Evolutionary conservation across 1,284 basidiomycete genomes (phyloP).

Genomic region (Malassezia brasiliensis): DNA sequence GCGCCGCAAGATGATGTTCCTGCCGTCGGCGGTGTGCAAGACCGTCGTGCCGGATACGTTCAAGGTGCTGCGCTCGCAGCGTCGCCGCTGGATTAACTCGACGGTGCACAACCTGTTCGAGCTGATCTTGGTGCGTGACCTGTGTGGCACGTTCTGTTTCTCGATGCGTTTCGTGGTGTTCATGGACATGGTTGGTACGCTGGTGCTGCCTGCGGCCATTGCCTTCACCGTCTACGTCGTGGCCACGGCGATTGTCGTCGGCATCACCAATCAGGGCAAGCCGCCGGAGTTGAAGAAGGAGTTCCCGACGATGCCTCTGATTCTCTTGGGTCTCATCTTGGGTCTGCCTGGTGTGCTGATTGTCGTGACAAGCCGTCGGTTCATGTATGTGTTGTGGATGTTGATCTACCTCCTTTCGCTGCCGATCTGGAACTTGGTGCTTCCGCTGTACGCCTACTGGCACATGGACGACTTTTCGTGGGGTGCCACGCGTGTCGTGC

Average conservation of each 20-base stretch:
- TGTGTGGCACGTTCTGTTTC: slow-evolving; percentile 53
- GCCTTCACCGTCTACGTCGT: slow-evolving; percentile 50
- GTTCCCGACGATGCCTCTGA: slow-evolving; percentile 40
- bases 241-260: slow-evolving; percentile 37
- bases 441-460: slow-evolving; percentile 48
- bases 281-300: not conserved
- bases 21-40: slow-evolving; percentile 52
- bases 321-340: slow-evolving; percentile 50
- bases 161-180: slow-evolving; percentile 51
- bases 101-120: slow-evolving; percentile 52
- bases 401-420: slow-evolving; percentile 50
- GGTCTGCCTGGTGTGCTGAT: slow-evolving; percentile 51
- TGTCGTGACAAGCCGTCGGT: slow-evolving; percentile 50
- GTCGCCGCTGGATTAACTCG: slow-evolving; percentile 53
- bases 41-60: slow-evolving; percentile 52
- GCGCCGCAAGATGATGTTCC: slow-evolving; percentile 52
- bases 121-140: slow-evolving; percentile 50
- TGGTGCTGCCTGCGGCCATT: slow-evolving; percentile 51
- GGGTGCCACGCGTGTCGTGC: slow-evolving; percentile 50
- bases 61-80: slow-evolving; percentile 50
- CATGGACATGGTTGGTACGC: slow-evolving; percentile 51
- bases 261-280: slow-evolving; percentile 8
- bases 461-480: slow-evolving; percentile 51
- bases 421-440: slow-evolving; percentile 51
- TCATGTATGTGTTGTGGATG: slow-evolving; percentile 52